Conservation (phyloP, 2,329 filamentous ascomycete species). For the Trichoderma arundinaceum region DNA sequence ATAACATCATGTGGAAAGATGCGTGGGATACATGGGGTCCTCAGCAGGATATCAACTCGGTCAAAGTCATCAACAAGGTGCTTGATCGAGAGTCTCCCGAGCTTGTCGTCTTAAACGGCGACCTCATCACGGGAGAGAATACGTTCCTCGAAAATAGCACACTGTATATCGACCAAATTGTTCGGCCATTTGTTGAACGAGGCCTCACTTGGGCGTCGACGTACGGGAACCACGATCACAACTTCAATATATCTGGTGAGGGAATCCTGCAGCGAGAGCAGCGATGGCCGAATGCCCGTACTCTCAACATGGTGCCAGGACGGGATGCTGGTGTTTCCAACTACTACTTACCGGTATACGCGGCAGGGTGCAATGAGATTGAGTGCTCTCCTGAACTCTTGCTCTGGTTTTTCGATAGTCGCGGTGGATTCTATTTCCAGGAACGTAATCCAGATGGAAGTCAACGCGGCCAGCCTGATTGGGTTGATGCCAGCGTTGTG, state of each 20-base stretch:
- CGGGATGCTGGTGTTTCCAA: constrained; percentile 51
- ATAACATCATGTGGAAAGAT: constrained; percentile 40
- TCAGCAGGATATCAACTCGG: constrained; percentile 61
- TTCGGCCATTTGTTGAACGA: constrained; percentile 61
- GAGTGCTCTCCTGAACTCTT: constrained; percentile 52
- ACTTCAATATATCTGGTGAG: constrained; percentile 60
- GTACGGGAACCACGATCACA: constrained; percentile 73
- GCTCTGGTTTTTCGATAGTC: constrained; percentile 75
- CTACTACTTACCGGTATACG: constrained; percentile 55
- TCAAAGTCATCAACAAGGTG: constrained; percentile 62
- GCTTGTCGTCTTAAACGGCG: constrained; percentile 72
- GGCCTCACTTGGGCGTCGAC: constrained; percentile 68
- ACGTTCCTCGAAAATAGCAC: constrained; percentile 60
- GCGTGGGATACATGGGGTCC: constrained; percentile 53
- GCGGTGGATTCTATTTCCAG: constrained; percentile 61
- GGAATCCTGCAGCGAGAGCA: constrained; percentile 52
- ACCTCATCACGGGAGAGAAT: constrained; percentile 73
- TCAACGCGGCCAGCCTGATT: constrained; percentile 48
- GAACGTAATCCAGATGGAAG: constrained; percentile 41
- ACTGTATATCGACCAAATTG: constrained; percentile 63
- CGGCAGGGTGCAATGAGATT: constrained; percentile 41
- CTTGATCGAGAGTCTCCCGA: constrained; percentile 62
- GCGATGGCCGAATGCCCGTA: constrained; percentile 47
- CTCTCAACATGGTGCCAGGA: constrained; percentile 48
- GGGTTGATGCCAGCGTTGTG: constrained; percentile 54